Evolutionary conservation across 1,139 yeast species (phyloP), one percentile per base, ranked within the genome.

Genomic region (Hyphopichia buzzinii): DNA sequence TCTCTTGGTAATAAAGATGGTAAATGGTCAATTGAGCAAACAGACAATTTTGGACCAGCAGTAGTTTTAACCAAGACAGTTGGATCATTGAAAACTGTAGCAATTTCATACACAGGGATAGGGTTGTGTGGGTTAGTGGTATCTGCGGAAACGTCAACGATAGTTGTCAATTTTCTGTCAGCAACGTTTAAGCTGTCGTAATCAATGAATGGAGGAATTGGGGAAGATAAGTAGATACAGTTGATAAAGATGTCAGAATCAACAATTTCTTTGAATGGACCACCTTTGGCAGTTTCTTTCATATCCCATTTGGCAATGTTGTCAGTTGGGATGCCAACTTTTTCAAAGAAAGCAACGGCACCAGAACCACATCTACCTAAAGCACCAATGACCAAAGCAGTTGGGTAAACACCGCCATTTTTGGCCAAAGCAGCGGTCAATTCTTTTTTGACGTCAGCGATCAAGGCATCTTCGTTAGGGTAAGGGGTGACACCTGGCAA

Each of bases 311-410:
- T 86, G 54, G 77, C 62, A 42, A 92, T 79, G 62, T 86, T 83
- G 39, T 71, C 78, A 31, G 87, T 95, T 38, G 97, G 96, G 40
- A 92, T 69, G 42, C 99, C 99, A 38, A 77, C 83, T 68, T 84
- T 84, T 49, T 72, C 75, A 65, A 88, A 78, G 42, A 89, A 73
- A 49, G 85, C 94, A 48, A 87, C 70, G 26, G 99, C 97, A 58
- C 99, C 99, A n/a, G 95, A 81, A 39, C 99, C 99, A 67, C 98
- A 92, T 72, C 99, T 84, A 45, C 98, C 99, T 42, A 90, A 75
- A 17, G 98, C 98, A 56, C 99, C 99, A 59, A 92, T 92, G 38
- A 92, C 84, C 52, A 92, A 74, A 34, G 84, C 87, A 37, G 75
- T 83, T 46, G 97, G 98, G 50, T 68, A 71, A 57, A 69, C 74